A percentile compares a stretch with the other conserved stretches of the same genome.
phyloP scores from a whole-genome alignment of 768 basidiomycete species.

The Collybia sp. region DNA sequence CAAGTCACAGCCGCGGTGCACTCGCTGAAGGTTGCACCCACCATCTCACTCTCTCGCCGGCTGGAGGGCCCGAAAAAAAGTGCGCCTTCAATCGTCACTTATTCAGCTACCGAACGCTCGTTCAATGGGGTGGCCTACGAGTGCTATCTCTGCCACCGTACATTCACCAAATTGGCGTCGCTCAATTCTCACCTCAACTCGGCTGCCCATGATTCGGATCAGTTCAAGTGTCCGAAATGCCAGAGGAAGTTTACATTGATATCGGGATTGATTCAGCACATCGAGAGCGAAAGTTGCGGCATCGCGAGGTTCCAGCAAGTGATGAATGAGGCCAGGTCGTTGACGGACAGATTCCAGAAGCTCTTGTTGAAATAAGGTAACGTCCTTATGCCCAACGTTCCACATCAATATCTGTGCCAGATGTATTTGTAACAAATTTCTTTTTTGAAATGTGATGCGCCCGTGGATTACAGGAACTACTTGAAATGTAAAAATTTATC shows the following conservation, averaged over 20 bases:
- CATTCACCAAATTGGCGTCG: conserved; percentile 20
- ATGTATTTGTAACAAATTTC: no score
- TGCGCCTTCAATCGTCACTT: conserved; percentile 13
- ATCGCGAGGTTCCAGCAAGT: conserved; percentile 25
- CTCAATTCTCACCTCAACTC: conserved; percentile 34
- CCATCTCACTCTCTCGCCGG: conserved; percentile 28
- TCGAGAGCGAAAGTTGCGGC: conserved; percentile 35
- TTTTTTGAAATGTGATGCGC: no score
- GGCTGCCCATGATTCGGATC: conserved; percentile 24
- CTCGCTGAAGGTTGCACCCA: conserved; percentile 23
- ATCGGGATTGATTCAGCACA: conserved; percentile 38
- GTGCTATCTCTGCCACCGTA: conserved; percentile 34
- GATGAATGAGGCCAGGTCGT: conserved; percentile 16
- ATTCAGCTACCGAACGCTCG: conserved; percentile 26
- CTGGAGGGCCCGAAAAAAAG: conserved; percentile 9
- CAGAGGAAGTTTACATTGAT: conserved; percentile 26
- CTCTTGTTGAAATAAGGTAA: no score
- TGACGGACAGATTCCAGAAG: conserved; percentile 21
- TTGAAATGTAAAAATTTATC: no score
- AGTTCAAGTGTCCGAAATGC: conserved; percentile 42
- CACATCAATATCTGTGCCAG: no score
- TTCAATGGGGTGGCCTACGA: conserved; percentile 36
- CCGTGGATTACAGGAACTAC: no score
- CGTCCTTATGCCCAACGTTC: no score
- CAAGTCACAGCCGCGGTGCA: conserved; percentile 31